Base-by-base conservation (phyloP, 208 protist genomes). In the Leishmania major region DNA sequence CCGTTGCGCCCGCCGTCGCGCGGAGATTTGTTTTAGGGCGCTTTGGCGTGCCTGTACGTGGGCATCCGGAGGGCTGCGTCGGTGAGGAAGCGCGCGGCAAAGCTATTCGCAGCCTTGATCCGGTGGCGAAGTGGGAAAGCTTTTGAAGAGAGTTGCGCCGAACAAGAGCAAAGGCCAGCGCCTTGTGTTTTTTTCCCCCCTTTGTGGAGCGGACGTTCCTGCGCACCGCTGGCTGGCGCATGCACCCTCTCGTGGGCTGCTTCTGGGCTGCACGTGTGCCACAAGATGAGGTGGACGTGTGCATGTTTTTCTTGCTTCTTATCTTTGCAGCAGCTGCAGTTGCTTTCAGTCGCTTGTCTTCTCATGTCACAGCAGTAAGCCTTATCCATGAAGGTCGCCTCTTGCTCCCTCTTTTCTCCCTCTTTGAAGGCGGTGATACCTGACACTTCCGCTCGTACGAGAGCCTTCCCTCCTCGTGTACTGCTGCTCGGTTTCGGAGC, bases 11-110 rank as follows among this genome's bases (percentile, higher is more conserved):
- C 31, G 7, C 53, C 62, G 5, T 45, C 43, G 19, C 49, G 31
- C 35, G 76, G 75, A 25, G 43, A 69, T 53, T 51, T 79, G 25
- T 84, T 78, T 69, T 87, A 66, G 43, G 2, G 47, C 47, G 10
- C 40, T 13, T 66, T 76, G 51, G 31, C 13, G 51, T 40, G 19
- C 13, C 43, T n/a, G 67, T n/a, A 45, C 43, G 67, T 73, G 40
- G 43, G 4, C 35, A 49, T 3, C 67, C 17, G 40, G 67, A 28
- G 49, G 67, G 22, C 40, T 15, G 7, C 35, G 31, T 15, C 40
- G 7, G 40, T 11, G 17, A 49, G 43, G 40, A 49, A 13, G 43
- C 19, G 37, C 25, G 25, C 67, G 37, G 40, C 67, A n/a, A 37
- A 47, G 40, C 8, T 6, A 7, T 72, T n/a, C 28, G 17, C 3